Conservation (phyloP, 2,329 filamentous ascomycete genomes). For the Aureobasidium sp. region DNA sequence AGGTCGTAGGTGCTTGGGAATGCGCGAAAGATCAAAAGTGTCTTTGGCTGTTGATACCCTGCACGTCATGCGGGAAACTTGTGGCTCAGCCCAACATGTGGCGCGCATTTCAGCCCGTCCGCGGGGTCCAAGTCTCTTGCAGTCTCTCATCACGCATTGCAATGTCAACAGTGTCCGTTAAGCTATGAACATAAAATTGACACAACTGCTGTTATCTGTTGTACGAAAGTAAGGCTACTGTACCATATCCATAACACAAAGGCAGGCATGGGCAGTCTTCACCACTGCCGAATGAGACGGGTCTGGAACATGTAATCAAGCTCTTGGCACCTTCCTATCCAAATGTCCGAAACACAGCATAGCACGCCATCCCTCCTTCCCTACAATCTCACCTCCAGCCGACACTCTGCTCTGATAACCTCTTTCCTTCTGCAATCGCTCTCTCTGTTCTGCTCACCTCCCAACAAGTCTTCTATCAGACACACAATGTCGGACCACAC, state of each 20-base stretch:
- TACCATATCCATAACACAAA: not conserved
- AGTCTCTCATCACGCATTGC: not conserved
- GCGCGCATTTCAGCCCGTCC: not conserved
- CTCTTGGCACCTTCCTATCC: not conserved
- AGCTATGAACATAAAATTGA: no score
- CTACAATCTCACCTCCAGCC: not conserved
- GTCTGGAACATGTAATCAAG: conserved; percentile 2
- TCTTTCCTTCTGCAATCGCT: not conserved
- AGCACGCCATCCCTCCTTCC: conserved; percentile 4
- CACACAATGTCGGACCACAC: conserved; percentile 64
- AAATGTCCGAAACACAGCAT: not conserved
- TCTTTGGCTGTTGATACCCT: not conserved
- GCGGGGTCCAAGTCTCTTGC: not conserved
- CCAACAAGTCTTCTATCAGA: no score
- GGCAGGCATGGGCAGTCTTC: not conserved
- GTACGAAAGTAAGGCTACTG: not conserved
- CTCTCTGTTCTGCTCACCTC: not conserved
- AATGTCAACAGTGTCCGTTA: not conserved
- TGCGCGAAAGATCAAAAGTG: not conserved
- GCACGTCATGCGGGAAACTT: not conserved
- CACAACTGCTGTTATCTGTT: no score
- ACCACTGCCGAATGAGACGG: not conserved
- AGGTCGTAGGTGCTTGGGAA: not conserved
- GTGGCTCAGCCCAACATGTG: not conserved
- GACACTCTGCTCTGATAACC: not conserved